phyloP scores from a whole-genome alignment of 768 basidiomycete species.

The Russula sp. region DNA sequence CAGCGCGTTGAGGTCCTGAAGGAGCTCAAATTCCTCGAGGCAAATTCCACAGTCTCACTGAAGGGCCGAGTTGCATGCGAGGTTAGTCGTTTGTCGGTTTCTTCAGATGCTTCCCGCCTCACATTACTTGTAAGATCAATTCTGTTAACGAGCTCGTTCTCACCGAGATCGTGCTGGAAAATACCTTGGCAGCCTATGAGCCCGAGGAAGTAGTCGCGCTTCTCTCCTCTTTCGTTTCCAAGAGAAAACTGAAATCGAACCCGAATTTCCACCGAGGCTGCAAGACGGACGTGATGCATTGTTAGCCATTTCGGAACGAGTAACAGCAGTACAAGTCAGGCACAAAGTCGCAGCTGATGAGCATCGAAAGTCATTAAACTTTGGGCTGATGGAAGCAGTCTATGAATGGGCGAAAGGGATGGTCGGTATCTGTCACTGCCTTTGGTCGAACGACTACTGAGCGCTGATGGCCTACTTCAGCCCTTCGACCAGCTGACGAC shows the following conservation, averaged over 20 bases:
- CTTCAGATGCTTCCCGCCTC: neutral
- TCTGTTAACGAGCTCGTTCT: slow-evolving; percentile 95
- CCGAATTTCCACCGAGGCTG: slow-evolving; percentile 73
- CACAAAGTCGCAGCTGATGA: slow-evolving; percentile 78
- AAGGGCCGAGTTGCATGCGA: slow-evolving; percentile 99
- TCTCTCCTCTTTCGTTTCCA: slow-evolving; percentile 95
- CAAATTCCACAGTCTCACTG: slow-evolving; percentile 90
- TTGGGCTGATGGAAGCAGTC: slow-evolving; percentile 92
- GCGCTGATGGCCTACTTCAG: slow-evolving; percentile 42
- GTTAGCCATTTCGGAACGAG: slow-evolving; percentile 68
- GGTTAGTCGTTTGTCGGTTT: slow-evolving; percentile 43
- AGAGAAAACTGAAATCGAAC: slow-evolving; percentile 93
- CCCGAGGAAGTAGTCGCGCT: slow-evolving; percentile 96
- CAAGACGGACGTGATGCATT: slow-evolving; percentile 80
- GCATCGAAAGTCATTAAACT: slow-evolving; percentile 77
- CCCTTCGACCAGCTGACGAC: slow-evolving; percentile 93
- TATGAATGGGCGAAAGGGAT: slow-evolving; percentile 99
- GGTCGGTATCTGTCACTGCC: slow-evolving; percentile 49
- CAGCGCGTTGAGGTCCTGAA: slow-evolving; percentile 88
- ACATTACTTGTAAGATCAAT: slow-evolving; percentile 69
- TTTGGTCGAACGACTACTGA: neutral
- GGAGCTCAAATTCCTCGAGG: slow-evolving; percentile 90
- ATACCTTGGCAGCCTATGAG: slow-evolving; percentile 84
- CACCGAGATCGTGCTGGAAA: slow-evolving; percentile 96
- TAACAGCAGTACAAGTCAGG: slow-evolving; percentile 74